A percentile compares a stretch with the other conserved stretches of the same genome.
Conservation (phyloP, 768 basidiomycete genomes). For the Dioszegia aurantiaca region DNA sequence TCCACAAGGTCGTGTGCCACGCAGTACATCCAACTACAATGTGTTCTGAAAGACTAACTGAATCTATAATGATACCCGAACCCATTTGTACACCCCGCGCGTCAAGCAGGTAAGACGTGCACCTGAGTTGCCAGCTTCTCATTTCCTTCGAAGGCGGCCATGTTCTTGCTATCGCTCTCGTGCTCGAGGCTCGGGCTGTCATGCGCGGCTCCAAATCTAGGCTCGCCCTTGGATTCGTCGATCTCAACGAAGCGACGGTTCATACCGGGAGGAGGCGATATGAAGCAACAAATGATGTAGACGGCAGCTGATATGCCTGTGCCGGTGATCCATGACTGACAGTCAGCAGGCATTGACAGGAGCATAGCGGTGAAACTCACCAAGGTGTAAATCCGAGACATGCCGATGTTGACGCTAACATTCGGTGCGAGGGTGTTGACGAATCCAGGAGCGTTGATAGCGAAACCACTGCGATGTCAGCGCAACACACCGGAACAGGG, state of each 20-base stretch:
- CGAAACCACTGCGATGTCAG: constrained; percentile 59
- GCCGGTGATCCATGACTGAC: constrained; percentile 81
- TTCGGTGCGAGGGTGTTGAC: constrained; percentile 62
- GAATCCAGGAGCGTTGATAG: constrained; percentile 79
- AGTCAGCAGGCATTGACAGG: constrained; percentile 57
- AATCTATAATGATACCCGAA: too few relatives aligned
- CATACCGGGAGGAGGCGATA: constrained; percentile 63
- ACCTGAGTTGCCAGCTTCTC: too few relatives aligned
- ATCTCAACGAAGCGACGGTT: constrained; percentile 59
- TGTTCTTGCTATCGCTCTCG: too few relatives aligned
- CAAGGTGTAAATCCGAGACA: constrained; percentile 57
- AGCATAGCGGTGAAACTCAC: constrained; percentile 11
- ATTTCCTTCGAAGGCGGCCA: too few relatives aligned
- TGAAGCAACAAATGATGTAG: constrained; percentile 62
- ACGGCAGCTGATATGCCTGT: constrained; percentile 66
- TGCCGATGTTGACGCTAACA: constrained; percentile 61
- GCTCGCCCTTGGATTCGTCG: constrained; percentile 53
- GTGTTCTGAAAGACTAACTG: too few relatives aligned
- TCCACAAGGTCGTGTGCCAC: too few relatives aligned
- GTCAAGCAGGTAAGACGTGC: too few relatives aligned
- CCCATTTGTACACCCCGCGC: too few relatives aligned
- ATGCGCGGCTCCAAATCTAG: neutral
- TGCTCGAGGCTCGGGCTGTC: neutral
- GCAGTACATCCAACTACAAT: too few relatives aligned
- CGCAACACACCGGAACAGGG: neutral